Evolutionary conservation across 2,329 filamentous ascomycete genomes (phyloP).

Genomic region (Parastagonospora nodorum): DNA sequence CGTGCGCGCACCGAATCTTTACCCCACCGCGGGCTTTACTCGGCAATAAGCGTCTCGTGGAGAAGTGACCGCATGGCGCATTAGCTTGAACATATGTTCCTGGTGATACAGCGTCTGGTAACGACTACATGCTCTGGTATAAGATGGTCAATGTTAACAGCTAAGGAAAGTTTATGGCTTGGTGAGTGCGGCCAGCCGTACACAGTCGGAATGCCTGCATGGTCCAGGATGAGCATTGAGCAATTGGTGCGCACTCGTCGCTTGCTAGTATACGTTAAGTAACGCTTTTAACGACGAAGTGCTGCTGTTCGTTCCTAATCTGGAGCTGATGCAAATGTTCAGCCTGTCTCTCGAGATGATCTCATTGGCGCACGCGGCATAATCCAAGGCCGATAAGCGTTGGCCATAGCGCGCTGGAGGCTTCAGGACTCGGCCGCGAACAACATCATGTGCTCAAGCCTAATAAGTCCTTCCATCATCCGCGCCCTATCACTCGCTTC

Average conservation of each 20-base stretch:
- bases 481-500: conserved; percentile 5
- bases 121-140: too few relatives aligned
- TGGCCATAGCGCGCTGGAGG: conserved; percentile 23
- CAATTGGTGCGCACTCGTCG: too few relatives aligned
- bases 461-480: conserved; percentile 2
- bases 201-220: too few relatives aligned
- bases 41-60: conserved; percentile 8
- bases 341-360: not conserved
- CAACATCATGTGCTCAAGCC: conserved; percentile 14
- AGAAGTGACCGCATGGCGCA: conserved; percentile 11
- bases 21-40: conserved; percentile 26
- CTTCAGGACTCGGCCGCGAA: conserved; percentile 11
- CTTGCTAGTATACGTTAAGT: too few relatives aligned
- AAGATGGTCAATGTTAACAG: too few relatives aligned
- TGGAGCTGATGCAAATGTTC: too few relatives aligned
- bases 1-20: conserved; percentile 17
- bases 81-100: conserved; percentile 8
- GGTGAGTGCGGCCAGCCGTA: too few relatives aligned
- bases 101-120: not conserved
- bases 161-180: too few relatives aligned
- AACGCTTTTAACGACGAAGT: too few relatives aligned
- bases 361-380: conserved; percentile 6
- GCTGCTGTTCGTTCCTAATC: too few relatives aligned
- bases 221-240: too few relatives aligned
- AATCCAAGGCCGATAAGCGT: conserved; percentile 4